A percentile compares a stretch with the other conserved stretches of the same genome.
These are phyloP conservation scores for Thraustotheca clavata DNA, from an alignment of 352 stramenopile species.

Conservation along the genomic window DNA sequence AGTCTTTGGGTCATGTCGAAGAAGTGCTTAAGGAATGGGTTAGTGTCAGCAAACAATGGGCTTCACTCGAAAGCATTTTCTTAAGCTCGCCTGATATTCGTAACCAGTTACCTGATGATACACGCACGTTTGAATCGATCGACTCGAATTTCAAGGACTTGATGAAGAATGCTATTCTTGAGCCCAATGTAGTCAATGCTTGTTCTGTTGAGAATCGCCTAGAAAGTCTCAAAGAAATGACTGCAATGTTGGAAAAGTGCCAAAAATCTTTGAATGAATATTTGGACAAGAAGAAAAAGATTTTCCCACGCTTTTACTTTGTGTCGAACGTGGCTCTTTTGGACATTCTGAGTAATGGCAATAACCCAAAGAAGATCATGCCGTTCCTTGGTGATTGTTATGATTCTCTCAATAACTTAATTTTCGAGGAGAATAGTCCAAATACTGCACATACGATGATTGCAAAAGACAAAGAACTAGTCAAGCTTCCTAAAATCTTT, in stretches of 20 bases:
- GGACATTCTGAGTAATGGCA: slow-evolving; percentile 84
- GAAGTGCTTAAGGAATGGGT: slow-evolving; percentile 85
- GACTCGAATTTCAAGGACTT: slow-evolving; percentile 87
- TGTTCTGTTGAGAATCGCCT: slow-evolving; percentile 73
- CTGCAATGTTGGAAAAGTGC: slow-evolving; percentile 80
- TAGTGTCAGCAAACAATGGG: slow-evolving; percentile 81
- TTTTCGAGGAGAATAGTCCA: slow-evolving; percentile 68
- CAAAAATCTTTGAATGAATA: slow-evolving; percentile 86
- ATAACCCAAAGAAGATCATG: slow-evolving; percentile 97
- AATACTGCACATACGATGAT: slow-evolving; percentile 83
- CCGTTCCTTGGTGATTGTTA: slow-evolving; percentile 97
- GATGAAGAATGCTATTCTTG: slow-evolving; percentile 85
- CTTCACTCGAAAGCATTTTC: slow-evolving; percentile 84
- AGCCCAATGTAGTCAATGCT: slow-evolving; percentile 68
- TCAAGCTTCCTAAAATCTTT: slow-evolving; percentile 61
- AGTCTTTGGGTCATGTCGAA: slow-evolving; percentile 75
- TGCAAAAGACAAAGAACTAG: slow-evolving; percentile 63
- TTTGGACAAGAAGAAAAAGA: slow-evolving; percentile 89
- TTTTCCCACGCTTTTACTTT: slow-evolving; percentile 88
- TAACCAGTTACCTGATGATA: slow-evolving; percentile 81
- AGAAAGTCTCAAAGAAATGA: slow-evolving; percentile 82
- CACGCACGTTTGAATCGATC: slow-evolving; percentile 79
- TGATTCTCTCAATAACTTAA: slow-evolving; percentile 86
- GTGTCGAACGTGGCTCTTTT: slow-evolving; percentile 82
- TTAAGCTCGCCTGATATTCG: slow-evolving; percentile 82